Evolutionary conservation across 768 basidiomycete species (phyloP), one percentile per base, ranked within the genome.

Genomic region (Suillus tomentosus): DNA sequence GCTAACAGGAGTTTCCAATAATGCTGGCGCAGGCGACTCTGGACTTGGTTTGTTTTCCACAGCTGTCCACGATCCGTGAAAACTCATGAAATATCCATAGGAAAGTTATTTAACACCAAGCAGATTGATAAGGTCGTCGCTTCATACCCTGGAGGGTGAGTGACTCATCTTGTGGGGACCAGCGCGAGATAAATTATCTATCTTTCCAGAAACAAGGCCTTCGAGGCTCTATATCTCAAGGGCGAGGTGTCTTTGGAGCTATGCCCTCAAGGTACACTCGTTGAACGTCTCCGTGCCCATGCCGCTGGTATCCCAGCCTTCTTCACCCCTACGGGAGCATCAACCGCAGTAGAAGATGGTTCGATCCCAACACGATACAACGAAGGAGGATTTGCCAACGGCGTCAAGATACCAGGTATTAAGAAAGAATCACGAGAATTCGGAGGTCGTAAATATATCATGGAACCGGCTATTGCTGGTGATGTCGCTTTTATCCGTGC

Each of bases 261-360:
- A 27, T 92, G 93, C 37, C 95, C 95, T 3, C 95, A 97, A 77
- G 95, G 94, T 11, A 95, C 93, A 14, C 86, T 97, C 51, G 87
- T 90, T 19, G 95, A 95, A 72, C 89, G 94, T 64, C 81, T 95
- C 65, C 89, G 94, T 43, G 91, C 95, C 10, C 91, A 93, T 64
- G 94, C 93, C 8, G 91, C 93, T 11, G 95, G 95, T 60, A 94
- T 95, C 65, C 94, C 95, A 15, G 94, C 90, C n/a, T 95, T 97
- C 81, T 96, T 82, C 77, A 96, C 93, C 5, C 95, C 94, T 13
- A 95, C 94, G 0, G 95, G 95, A 17, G 92, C 92, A 8, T 85
- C 84, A n/a, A 95, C 94, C n/a, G 92, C 92, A 3, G 85, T 94
- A 3, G 91, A 95, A 74, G 79, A 87, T 55, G 94, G 94, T 2